Conservation (phyloP, 257 asterid species). For the Ajuga chamaepitys region DNA sequence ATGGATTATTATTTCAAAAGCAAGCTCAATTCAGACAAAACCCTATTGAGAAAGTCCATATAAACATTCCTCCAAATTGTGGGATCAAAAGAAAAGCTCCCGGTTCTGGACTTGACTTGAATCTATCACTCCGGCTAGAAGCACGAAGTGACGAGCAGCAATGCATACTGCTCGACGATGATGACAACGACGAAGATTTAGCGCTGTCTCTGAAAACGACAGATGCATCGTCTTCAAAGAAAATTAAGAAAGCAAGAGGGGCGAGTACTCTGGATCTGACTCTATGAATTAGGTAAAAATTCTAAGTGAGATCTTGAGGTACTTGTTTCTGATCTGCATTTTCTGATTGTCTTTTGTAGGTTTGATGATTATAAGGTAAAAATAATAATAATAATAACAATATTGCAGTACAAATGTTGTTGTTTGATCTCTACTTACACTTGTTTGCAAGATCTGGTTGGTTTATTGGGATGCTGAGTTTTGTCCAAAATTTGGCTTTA, state of each 20-base stretch:
- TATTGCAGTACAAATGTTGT: conserved; percentile 13
- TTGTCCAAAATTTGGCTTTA: neutral
- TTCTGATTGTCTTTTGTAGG: conserved; percentile 26
- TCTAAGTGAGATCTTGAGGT: conserved; percentile 83
- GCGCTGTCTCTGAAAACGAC: conserved; percentile 35
- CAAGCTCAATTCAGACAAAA: conserved; percentile 25
- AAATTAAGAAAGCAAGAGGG: conserved; percentile 34
- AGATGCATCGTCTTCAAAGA: conserved; percentile 28
- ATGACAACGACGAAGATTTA: conserved; percentile 16
- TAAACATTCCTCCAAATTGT: neutral
- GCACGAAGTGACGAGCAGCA: conserved; percentile 8
- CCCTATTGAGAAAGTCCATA: conserved; percentile 23
- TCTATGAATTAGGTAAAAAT: conserved; percentile 64
- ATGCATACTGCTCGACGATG: neutral
- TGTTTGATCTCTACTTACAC: neutral
- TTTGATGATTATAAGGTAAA: conserved; percentile 11
- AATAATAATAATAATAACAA: conserved; percentile 6
- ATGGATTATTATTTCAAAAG: conserved; percentile 12
- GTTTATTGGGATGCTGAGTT: conserved; percentile 7
- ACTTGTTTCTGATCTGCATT: conserved; percentile 37
- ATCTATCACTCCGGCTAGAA: conserved; percentile 48
- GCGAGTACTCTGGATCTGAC: conserved; percentile 96
- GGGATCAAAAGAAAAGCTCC: conserved; percentile 44
- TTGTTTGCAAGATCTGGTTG: conserved; percentile 10
- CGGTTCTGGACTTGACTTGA: conserved; percentile 35